Evolutionary conservation across 2,329 filamentous ascomycete genomes (phyloP), one percentile per base, ranked within the genome.

Genomic region (Graphiopsis chlorocephala): DNA sequence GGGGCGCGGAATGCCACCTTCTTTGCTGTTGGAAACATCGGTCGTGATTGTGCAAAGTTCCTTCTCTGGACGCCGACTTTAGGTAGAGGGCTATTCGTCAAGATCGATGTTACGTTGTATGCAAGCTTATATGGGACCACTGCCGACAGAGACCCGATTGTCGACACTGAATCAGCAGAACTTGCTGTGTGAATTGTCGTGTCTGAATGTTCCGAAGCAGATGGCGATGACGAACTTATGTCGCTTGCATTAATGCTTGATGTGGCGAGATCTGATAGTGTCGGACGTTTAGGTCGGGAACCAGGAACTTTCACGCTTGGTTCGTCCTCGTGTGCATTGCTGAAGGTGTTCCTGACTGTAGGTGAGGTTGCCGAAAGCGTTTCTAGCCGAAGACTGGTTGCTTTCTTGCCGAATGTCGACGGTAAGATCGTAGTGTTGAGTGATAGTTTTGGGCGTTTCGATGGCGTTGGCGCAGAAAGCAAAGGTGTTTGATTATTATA

Each of bases 301-400:
- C 48, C 42, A 29, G 53, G 7, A 38, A 48, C 35, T 55, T 38
- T 67, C 74, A 26, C 72, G n/a, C 58, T 38, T 28, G 61, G 73
- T n/a, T 74, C 68, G 45, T 77, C 72, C 47, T 85, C 81, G 69
- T 86, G 86, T 59, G 84, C 82, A 75, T 88, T 88, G 70, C 78
- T 82, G 72, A 87, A 86, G 60, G 86, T 88, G 74, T 88, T 88
- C 70, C 83, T 80, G 48, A 82, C 78, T 1, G 86, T 88, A 12
- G 86, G 86, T 8, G 86, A 88, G 31, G 82, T 80, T n/a, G 83
- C 78, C 58, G 82, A 83, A 25, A 85, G 76, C 2, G 82, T 82
- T 52, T 83, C 80, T 56, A 86, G 78, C 15, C 83, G 81, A 53
- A 87, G 75, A 63, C 81, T 82, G 26, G 83, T 83, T n/a, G 82